These are phyloP conservation scores for Cucumis melo DNA, from an alignment of 306 rosid genomes.

Conservation along the genomic window DNA sequence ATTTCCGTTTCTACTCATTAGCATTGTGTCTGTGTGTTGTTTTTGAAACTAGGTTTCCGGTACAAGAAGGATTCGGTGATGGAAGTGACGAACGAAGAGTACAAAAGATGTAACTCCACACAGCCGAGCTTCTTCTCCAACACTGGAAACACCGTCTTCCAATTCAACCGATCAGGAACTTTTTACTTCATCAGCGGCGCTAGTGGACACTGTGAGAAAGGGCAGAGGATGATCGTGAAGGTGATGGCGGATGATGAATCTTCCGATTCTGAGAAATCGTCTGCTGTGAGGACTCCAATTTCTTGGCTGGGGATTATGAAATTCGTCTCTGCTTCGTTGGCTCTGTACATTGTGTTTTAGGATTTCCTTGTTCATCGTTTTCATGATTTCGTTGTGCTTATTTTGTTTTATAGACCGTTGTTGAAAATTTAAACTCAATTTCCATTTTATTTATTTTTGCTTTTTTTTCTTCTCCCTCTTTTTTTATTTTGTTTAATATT, in stretches of 20 bases:
- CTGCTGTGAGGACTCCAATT: not conserved
- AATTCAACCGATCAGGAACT: slow-evolving; percentile 32
- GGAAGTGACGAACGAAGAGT: slow-evolving; percentile 57
- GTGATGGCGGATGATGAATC: slow-evolving; percentile 29
- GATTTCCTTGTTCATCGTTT: not conserved
- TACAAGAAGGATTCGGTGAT: slow-evolving; percentile 85
- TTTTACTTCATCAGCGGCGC: slow-evolving; percentile 86
- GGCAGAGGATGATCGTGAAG: slow-evolving; percentile 63
- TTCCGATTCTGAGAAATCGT: not conserved
- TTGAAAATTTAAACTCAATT: too few relatives aligned
- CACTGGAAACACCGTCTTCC: slow-evolving; percentile 46
- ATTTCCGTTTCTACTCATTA: slow-evolving; percentile 22
- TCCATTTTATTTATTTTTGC: too few relatives aligned
- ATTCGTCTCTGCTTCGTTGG: not conserved
- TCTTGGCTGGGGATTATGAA: not conserved
- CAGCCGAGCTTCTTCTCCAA: slow-evolving; percentile 66
- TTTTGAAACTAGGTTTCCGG: slow-evolving; percentile 27
- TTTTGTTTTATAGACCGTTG: too few relatives aligned
- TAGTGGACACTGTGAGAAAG: slow-evolving; percentile 57
- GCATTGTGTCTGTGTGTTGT: slow-evolving; percentile 5
- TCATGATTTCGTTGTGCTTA: too few relatives aligned
- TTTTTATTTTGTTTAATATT: too few relatives aligned
- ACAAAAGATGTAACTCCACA: slow-evolving; percentile 60
- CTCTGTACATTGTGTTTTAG: not conserved
- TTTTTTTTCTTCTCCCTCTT: too few relatives aligned